These are phyloP conservation scores for Amylostereum chailletii DNA, from an alignment of 1,284 basidiomycete species.

Conservation along the genomic window DNA sequence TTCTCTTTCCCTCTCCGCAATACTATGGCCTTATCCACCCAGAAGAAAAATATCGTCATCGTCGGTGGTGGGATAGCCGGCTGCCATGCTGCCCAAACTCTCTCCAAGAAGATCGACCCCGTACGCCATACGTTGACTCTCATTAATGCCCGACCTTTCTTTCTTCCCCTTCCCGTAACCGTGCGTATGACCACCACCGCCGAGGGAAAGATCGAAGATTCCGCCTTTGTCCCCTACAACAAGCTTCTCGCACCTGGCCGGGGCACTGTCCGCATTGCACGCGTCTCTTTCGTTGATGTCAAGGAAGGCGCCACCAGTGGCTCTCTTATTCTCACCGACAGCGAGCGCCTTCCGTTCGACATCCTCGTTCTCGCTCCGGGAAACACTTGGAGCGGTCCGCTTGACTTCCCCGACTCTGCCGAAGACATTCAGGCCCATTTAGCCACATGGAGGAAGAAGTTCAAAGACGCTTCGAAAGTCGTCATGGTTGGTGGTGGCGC, in stretches of 20 bases:
- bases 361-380: conserved; percentile 53
- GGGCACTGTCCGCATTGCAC: conserved; percentile 35
- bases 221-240: conserved; percentile 31
- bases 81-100: conserved; percentile 18
- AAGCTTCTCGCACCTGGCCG: conserved; percentile 36
- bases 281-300: conserved; percentile 34
- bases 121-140: conserved; percentile 25
- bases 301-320: conserved; percentile 29
- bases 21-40: conserved; percentile 14
- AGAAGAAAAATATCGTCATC: conserved; percentile 26
- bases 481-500: conserved; percentile 57
- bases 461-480: conserved; percentile 39
- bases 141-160: conserved; percentile 25
- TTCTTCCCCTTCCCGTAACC: conserved; percentile 23
- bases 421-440: conserved; percentile 31
- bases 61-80: conserved; percentile 29
- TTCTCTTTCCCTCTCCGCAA: background rate
- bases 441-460: conserved; percentile 32
- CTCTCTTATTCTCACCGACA: conserved; percentile 34
- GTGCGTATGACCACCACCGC: conserved; percentile 25
- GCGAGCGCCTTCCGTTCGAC: conserved; percentile 40
- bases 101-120: conserved; percentile 24
- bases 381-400: conserved; percentile 40
- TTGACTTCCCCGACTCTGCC: conserved; percentile 34
- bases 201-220: conserved; percentile 24